Conservation (phyloP, 345 rosid species). For the Pugionium dolabratum region DNA sequence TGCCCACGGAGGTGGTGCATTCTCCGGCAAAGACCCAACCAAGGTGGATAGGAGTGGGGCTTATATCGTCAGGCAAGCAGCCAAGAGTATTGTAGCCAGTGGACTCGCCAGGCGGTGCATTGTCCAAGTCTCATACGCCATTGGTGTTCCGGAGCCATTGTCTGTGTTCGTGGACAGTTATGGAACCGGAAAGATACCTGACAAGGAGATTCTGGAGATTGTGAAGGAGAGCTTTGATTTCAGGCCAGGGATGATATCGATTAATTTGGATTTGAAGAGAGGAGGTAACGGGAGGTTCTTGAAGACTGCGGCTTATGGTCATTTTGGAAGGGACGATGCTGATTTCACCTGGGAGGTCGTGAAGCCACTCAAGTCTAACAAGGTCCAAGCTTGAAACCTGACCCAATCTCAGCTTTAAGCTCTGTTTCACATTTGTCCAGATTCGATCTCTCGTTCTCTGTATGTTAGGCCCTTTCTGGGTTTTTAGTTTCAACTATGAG, state of each 20-base stretch:
- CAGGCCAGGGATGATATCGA: constrained; percentile 47
- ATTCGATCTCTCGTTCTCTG: constrained; percentile 3
- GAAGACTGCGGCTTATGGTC: constrained; percentile 49
- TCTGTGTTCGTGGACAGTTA: constrained; percentile 47
- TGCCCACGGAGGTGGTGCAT: constrained; percentile 63
- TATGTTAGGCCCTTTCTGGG: constrained; percentile 19
- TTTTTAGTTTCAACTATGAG: constrained; percentile 12
- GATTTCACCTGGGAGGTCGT: constrained; percentile 52
- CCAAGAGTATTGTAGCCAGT: constrained; percentile 46
- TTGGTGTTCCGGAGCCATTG: constrained; percentile 48
- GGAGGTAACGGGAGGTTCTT: constrained; percentile 50
- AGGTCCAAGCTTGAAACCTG: constrained; percentile 40
- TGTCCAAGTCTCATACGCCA: constrained; percentile 45
- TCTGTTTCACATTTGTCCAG: neutral
- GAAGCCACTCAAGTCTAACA: constrained; percentile 45
- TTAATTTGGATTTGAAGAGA: constrained; percentile 46
- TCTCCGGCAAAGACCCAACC: constrained; percentile 51
- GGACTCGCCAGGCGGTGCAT: constrained; percentile 42
- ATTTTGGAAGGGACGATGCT: constrained; percentile 47
- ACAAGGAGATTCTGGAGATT: constrained; percentile 45
- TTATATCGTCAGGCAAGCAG: constrained; percentile 59
- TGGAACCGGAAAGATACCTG: constrained; percentile 42
- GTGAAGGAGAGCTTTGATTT: constrained; percentile 48
- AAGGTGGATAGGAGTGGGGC: constrained; percentile 48
- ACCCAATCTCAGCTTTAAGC: constrained; percentile 17